Conservation (phyloP, 2,329 filamentous ascomycete genomes). For the Beauveria varroae region DNA sequence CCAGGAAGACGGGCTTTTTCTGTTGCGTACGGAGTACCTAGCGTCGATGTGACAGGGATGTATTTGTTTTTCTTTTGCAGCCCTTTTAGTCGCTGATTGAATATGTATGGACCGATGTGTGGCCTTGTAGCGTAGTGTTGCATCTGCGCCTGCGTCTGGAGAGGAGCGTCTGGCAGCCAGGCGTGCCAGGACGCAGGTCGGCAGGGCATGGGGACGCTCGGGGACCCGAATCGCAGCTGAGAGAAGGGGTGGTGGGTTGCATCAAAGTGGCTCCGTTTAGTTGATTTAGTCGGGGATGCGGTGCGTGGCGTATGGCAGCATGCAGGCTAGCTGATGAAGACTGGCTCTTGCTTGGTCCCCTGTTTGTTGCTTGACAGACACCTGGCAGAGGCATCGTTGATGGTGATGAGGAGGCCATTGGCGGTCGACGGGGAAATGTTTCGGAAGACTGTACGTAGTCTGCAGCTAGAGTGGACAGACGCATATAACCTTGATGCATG, state of each 20-base stretch:
- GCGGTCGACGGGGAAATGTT: background rate
- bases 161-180: background rate
- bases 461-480: background rate
- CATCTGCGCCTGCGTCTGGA: constrained; percentile 3
- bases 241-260: background rate
- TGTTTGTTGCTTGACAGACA: background rate
- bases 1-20: background rate
- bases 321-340: constrained; percentile 3
- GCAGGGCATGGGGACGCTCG: background rate
- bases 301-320: background rate
- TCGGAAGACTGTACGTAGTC: background rate
- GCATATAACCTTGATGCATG: background rate
- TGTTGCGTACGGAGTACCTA: background rate
- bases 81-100: background rate
- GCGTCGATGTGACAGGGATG: background rate
- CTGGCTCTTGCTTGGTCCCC: background rate
- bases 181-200: background rate
- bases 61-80: background rate
- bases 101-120: background rate
- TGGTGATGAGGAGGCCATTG: background rate
- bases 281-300: background rate
- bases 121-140: background rate
- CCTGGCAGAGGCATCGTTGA: background rate
- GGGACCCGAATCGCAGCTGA: background rate
- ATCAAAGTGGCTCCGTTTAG: background rate